Conservation (phyloP, 2,329 filamentous ascomycete genomes). For the Penicillium paneum region DNA sequence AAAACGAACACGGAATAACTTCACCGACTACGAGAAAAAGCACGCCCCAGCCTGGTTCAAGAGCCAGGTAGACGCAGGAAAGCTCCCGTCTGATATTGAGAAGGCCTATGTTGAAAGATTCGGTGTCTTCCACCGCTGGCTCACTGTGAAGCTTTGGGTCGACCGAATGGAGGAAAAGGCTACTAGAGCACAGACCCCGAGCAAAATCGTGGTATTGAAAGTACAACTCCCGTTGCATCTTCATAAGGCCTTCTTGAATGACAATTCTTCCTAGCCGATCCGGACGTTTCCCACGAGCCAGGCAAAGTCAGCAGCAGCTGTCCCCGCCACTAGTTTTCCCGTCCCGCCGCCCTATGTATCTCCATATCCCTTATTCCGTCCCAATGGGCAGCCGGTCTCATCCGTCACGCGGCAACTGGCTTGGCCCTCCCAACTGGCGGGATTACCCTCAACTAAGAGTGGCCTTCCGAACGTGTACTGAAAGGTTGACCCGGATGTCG, state of each 20-base stretch:
- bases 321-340: not conserved
- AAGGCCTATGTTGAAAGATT: not conserved
- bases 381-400: not conserved
- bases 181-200: not conserved
- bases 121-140: not conserved
- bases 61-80: not conserved
- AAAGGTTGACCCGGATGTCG: not conserved
- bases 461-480: not conserved
- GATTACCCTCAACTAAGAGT: not conserved
- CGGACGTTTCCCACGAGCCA: not conserved
- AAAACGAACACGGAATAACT: conserved; percentile 1
- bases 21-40: conserved; percentile 3
- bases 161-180: not conserved
- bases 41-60: conserved; percentile 3
- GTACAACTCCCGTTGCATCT: not conserved
- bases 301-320: not conserved
- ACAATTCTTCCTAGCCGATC: not conserved
- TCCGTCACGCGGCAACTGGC: too few species aligned
- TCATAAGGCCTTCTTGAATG: not conserved
- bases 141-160: not conserved
- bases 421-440: not conserved
- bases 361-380: not conserved
- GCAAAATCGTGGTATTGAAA: conserved; percentile 2
- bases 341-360: not conserved
- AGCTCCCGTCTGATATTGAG: not conserved